phyloP scores from a whole-genome alignment of 2,329 filamentous ascomycete species.

The Lizonia empirigonia region DNA sequence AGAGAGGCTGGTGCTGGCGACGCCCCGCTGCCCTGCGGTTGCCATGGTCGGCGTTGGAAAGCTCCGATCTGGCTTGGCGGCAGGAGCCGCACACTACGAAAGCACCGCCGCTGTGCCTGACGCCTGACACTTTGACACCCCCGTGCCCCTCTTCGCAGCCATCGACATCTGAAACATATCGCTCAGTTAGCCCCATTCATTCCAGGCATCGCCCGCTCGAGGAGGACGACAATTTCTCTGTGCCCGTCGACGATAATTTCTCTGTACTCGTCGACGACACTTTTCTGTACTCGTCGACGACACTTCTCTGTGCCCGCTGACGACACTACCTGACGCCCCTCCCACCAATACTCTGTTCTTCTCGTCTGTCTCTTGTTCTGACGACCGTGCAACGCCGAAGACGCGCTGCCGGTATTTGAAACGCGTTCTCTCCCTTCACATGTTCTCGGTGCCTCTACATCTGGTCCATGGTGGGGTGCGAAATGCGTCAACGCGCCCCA shows the following conservation, averaged over 20 bases:
- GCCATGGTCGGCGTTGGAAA: constrained; percentile 21
- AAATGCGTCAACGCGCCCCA: constrained; percentile 14
- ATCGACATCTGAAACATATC: constrained; percentile 13
- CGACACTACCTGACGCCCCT: background rate
- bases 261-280: too few species aligned
- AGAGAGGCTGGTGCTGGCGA: constrained; percentile 25
- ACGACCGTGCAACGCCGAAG: constrained; percentile 14
- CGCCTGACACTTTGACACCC: constrained; percentile 15
- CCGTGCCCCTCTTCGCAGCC: background rate
- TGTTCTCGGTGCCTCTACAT: constrained; percentile 15
- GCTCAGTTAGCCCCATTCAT: constrained; percentile 7
- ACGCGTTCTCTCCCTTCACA: constrained; percentile 17
- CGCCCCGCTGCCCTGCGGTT: too few species aligned
- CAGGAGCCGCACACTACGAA: too few species aligned
- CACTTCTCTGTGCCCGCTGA: too few species aligned
- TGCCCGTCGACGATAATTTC: too few species aligned
- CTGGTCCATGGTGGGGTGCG: constrained; percentile 6
- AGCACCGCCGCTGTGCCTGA: constrained; percentile 9
- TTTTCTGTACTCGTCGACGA: too few species aligned
- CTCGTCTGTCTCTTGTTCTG: constrained; percentile 15
- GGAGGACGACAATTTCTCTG: too few species aligned
- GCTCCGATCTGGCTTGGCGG: constrained; percentile 23
- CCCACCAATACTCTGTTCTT: constrained; percentile 9
- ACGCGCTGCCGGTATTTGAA: constrained; percentile 11
- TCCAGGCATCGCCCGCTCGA: constrained; percentile 8